Conservation (phyloP, 2,329 filamentous ascomycete genomes). For the Neofusicoccum kwambonambiense region DNA sequence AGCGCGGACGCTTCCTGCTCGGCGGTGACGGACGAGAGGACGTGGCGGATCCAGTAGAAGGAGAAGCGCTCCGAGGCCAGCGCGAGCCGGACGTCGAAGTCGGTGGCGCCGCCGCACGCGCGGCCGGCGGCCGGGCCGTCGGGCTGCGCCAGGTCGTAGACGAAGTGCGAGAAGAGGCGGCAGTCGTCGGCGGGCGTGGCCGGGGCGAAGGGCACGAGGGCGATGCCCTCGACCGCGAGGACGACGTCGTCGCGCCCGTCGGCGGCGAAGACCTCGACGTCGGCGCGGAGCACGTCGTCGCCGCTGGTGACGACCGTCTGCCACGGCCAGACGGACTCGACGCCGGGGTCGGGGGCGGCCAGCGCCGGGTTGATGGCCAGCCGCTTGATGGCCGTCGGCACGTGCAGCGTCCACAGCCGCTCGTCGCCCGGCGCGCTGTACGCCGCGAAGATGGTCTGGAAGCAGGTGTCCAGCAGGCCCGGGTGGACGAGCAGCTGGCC, state of each 20-base stretch:
- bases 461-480: constrained; percentile 29
- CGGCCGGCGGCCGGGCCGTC: neutral
- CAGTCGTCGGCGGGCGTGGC: neutral
- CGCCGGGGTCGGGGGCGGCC: neutral
- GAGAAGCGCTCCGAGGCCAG: too few species aligned
- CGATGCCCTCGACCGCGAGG: neutral
- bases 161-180: neutral
- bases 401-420: constrained; percentile 25
- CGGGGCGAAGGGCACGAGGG: too few species aligned
- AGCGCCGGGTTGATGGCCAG: constrained; percentile 11
- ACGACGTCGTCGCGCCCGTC: neutral
- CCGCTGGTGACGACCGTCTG: neutral
- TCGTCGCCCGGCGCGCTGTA: constrained; percentile 31
- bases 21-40: neutral
- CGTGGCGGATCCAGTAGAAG: too few species aligned
- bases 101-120: neutral
- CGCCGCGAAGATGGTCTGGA: constrained; percentile 33
- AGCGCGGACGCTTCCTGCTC: neutral
- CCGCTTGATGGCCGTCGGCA: constrained; percentile 23
- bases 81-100: neutral
- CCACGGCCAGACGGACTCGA: neutral
- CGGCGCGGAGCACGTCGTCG: neutral
- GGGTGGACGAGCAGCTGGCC: constrained; percentile 24
- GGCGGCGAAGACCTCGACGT: neutral
- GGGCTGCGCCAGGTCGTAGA: neutral